phyloP scores from a whole-genome alignment of 306 rosid genomes.

The Morella rubra region DNA sequence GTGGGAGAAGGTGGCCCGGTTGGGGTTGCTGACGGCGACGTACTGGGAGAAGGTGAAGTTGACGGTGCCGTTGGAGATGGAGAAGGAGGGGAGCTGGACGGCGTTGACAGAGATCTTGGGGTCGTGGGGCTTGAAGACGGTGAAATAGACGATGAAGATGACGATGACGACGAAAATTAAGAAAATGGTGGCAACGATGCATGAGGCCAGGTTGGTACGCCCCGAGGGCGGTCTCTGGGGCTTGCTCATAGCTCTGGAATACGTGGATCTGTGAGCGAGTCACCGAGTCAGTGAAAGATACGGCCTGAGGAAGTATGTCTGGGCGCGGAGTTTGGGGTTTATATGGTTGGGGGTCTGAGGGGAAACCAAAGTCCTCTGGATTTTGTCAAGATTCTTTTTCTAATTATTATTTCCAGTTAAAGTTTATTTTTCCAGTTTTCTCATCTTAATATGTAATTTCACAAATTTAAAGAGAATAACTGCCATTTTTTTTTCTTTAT shows the following conservation, averaged over 20 bases:
- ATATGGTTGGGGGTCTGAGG: background rate
- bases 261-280: background rate
- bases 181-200: slow-evolving; percentile 79
- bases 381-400: too few species aligned
- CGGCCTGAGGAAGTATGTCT: background rate
- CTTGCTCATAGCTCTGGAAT: slow-evolving; percentile 49
- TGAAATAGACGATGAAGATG: slow-evolving; percentile 62
- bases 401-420: too few species aligned
- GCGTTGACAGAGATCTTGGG: slow-evolving; percentile 69
- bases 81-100: slow-evolving; percentile 77
- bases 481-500: too few species aligned
- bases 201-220: slow-evolving; percentile 86
- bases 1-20: slow-evolving; percentile 71
- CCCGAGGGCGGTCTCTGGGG: slow-evolving; percentile 64
- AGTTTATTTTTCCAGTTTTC: too few species aligned
- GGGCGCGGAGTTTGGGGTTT: background rate
- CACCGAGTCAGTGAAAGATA: background rate
- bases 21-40: slow-evolving; percentile 78
- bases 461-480: too few species aligned
- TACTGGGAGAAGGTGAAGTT: slow-evolving; percentile 84
- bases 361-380: too few species aligned
- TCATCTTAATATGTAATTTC: too few species aligned
- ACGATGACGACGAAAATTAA: slow-evolving; percentile 55
- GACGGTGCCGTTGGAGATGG: slow-evolving; percentile 59
- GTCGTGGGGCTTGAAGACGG: slow-evolving; percentile 75